A percentile compares a stretch with the other conserved stretches of the same genome.
Conservation (phyloP, 345 rosid genomes). For the Salix brachista region DNA sequence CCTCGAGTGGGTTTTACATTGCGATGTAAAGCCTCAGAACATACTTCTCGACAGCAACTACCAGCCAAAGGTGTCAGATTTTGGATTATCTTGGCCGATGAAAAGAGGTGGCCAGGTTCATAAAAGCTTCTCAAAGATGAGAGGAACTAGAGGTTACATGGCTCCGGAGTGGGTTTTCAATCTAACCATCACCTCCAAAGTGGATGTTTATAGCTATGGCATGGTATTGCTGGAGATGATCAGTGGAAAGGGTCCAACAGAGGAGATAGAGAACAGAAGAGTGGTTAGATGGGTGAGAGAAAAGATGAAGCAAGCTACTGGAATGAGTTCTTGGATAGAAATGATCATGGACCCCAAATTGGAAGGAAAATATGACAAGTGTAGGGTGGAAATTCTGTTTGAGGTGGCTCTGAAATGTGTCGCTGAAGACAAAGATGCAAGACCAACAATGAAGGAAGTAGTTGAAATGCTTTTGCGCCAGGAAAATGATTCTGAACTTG, state of each 20-base stretch:
- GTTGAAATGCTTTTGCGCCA: slow-evolving; percentile 21
- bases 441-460: slow-evolving; percentile 32
- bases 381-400: slow-evolving; percentile 12
- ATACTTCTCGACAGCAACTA: slow-evolving; percentile 2
- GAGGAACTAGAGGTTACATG: slow-evolving; percentile 2
- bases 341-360: slow-evolving; percentile 17
- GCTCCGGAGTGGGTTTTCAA: background rate
- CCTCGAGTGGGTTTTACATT: no score
- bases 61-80: slow-evolving; percentile 11
- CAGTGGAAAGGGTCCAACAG: slow-evolving; percentile 1
- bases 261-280: background rate
- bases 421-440: slow-evolving; percentile 18
- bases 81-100: background rate
- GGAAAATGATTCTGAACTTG: no score
- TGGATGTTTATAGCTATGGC: slow-evolving; percentile 17
- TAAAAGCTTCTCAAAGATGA: background rate
- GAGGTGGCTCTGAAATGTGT: slow-evolving; percentile 24
- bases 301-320: background rate
- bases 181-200: slow-evolving; percentile 10
- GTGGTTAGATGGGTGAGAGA: slow-evolving; percentile 11
- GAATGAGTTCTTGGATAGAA: background rate
- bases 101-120: background rate
- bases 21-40: no score
- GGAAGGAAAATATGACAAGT: slow-evolving; percentile 4
- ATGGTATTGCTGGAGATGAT: slow-evolving; percentile 12